A percentile compares a stretch with the other conserved stretches of the same genome.
Conservation (phyloP, 148 eudicot genomes). For the Vaccinium corymbosum region DNA sequence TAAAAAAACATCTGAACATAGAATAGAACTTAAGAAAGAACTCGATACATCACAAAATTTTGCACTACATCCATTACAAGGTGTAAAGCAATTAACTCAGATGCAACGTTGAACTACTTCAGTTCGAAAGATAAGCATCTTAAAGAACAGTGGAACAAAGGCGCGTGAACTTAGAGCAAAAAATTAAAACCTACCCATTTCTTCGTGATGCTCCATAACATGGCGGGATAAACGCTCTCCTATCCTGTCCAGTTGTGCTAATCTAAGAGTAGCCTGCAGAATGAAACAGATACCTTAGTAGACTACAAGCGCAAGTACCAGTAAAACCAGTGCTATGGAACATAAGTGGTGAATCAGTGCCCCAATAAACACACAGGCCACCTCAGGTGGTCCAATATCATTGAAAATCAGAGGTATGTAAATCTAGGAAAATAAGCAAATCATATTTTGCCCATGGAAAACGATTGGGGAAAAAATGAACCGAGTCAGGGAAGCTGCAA, state of each 20-base stretch:
- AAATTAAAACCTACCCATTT: constrained; percentile 65
- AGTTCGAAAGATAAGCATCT: background rate
- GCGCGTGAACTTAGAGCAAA: background rate
- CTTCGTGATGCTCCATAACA: constrained; percentile 94
- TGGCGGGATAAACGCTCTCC: constrained; percentile 72
- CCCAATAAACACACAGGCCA: background rate
- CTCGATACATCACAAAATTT: background rate
- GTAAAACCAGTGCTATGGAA: background rate
- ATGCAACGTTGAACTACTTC: background rate
- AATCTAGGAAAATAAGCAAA: background rate
- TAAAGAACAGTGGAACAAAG: background rate
- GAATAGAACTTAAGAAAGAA: background rate
- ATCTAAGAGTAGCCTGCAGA: constrained; percentile 77
- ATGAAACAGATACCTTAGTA: constrained; percentile 25
- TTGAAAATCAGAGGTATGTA: background rate
- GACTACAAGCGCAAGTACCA: background rate
- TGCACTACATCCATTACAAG: background rate
- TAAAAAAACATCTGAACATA: background rate
- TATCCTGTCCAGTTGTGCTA: constrained; percentile 79
- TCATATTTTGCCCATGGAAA: background rate
- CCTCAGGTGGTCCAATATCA: background rate
- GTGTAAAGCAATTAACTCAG: background rate
- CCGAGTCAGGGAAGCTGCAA: background rate
- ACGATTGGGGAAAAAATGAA: background rate
- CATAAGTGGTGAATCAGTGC: background rate